Base-by-base conservation (phyloP, 2,329 filamentous ascomycete genomes). In the Helminthosporium solani region DNA sequence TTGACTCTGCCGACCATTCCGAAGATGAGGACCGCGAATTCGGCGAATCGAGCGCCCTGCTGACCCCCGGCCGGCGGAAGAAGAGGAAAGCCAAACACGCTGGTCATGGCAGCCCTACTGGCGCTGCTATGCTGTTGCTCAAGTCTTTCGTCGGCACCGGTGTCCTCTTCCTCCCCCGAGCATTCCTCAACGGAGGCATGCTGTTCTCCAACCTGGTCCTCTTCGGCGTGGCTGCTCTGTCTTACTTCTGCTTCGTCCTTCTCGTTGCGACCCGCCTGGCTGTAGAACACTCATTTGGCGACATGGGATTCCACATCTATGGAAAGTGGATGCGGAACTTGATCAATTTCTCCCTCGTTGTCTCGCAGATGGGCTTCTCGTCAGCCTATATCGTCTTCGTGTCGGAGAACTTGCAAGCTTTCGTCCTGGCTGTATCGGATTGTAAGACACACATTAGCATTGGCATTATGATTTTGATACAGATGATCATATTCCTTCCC, bases 121-220 rank as follows among this genome's bases (percentile, higher is more conserved):
- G 87, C 51, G 92, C 94, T 8, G 85, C 88, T 9, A 72, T 96
- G 57, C 79, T 99, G 43, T 78, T 99, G 33, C 83, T 99, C 56
- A 99, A 99, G 75, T 97, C 92, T 0, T 99, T 99, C 66, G 94
- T 99, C 38, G 94, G 95, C 16, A 99, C 94, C 0, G 92, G 92
- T 45, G 92, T 97, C 7, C 77, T 97, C 14, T 97, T 97, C 74
- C 75, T 97, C 27, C 92, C 92, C 0, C 85, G 90, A 38, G 92
- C 94, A 3, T 99, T 94, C 66, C 80, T 96, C 54, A 99, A 96
- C 62, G 94, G 94, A 43, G 94, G 94, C 47, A 97, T 99, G 91
- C 75, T 96, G 14, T 99, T 99, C 72, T 96, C 90, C 61, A 96
- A 95, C 65, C 55, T 95, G 41, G 87, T 99, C 14, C 81, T 99